phyloP scores from a whole-genome alignment of 257 asterid genomes.

The Linaria vulgaris region DNA sequence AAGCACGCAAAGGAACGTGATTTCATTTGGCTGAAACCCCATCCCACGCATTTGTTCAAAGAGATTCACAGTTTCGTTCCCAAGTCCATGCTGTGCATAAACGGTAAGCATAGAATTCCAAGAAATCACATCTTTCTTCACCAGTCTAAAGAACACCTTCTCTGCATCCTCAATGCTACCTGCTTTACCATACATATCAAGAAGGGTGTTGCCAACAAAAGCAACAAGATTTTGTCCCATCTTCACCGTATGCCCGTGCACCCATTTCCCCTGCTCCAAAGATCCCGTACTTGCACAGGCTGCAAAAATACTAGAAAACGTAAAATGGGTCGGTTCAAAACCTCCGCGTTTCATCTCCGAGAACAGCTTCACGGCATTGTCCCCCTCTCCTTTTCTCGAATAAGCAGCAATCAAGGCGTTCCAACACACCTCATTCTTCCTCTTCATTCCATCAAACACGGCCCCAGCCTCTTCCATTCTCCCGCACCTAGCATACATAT shows the following conservation, averaged over 20 bases:
- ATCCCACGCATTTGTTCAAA: constrained; percentile 57
- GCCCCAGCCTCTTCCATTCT: constrained; percentile 50
- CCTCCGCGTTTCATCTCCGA: constrained; percentile 62
- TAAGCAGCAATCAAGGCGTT: constrained; percentile 74
- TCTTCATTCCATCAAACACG: constrained; percentile 45
- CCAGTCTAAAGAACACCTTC: constrained; percentile 59
- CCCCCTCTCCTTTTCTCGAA: constrained; percentile 67
- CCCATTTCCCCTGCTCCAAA: constrained; percentile 81
- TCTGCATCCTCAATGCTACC: constrained; percentile 73
- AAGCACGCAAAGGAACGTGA: constrained; percentile 70
- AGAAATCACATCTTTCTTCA: constrained; percentile 61
- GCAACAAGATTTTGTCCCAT: constrained; percentile 55
- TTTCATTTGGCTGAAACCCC: constrained; percentile 61
- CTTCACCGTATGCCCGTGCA: constrained; percentile 69
- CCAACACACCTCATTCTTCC: constrained; percentile 79
- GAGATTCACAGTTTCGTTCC: constrained; percentile 53
- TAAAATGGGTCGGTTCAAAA: constrained; percentile 66
- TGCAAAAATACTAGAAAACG: constrained; percentile 65
- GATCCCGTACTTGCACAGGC: constrained; percentile 76
- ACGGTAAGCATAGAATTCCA: constrained; percentile 92
- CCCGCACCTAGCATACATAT: constrained; percentile 65
- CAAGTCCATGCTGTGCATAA: constrained; percentile 82
- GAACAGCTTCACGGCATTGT: constrained; percentile 50
- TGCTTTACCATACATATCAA: constrained; percentile 81
- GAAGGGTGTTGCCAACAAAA: constrained; percentile 76